Evolutionary conservation across 257 asterid genomes (phyloP).

Genomic region (Oldenlandia corymbosa): DNA sequence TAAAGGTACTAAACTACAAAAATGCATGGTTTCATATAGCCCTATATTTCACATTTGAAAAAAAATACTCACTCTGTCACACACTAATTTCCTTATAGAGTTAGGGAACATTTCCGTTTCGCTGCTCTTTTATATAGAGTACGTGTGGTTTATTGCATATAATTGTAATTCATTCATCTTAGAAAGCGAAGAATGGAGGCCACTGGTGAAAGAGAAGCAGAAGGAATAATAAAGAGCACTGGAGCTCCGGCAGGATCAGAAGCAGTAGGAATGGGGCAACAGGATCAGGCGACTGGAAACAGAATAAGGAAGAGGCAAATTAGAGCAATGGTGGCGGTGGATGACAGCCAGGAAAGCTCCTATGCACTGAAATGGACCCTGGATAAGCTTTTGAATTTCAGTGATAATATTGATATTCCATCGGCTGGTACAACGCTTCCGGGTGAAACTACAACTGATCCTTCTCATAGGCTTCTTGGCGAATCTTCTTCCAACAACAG

Average conservation of each 20-base stretch:
- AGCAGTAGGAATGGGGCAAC: neutral
- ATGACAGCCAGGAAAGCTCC: slow-evolving; percentile 68
- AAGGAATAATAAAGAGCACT: too few relatives aligned
- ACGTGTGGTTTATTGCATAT: neutral
- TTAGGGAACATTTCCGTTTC: too few relatives aligned
- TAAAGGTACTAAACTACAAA: too few relatives aligned
- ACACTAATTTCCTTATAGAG: too few relatives aligned
- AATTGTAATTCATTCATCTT: too few relatives aligned
- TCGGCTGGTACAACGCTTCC: neutral
- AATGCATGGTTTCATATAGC: too few relatives aligned
- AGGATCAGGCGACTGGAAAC: neutral
- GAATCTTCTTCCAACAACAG: slow-evolving; percentile 8
- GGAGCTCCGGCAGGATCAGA: neutral
- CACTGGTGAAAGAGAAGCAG: neutral
- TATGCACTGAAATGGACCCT: slow-evolving; percentile 50
- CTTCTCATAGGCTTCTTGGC: neutral
- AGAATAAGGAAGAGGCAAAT: slow-evolving; percentile 8
- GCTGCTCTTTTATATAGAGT: too few relatives aligned
- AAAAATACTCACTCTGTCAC: too few relatives aligned
- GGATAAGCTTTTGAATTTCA: slow-evolving; percentile 38
- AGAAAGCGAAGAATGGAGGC: neutral
- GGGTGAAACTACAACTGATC: neutral
- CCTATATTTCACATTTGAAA: too few relatives aligned
- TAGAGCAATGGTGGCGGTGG: slow-evolving; percentile 54
- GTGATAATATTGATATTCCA: neutral